Conservation (phyloP, 169 alveolate species). For the Cryptosporidium ryanae region DNA sequence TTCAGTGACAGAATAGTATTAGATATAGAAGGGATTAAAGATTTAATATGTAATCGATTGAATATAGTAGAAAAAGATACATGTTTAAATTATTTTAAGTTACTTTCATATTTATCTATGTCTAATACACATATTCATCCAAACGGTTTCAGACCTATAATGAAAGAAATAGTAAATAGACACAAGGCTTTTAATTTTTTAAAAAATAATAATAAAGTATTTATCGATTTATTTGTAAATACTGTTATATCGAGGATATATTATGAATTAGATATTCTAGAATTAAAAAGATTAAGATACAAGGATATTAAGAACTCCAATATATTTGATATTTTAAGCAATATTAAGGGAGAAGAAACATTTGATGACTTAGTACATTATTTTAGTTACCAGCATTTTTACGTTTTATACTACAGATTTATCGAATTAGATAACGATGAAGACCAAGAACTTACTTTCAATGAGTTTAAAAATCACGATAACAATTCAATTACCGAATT, state of each 20-base stretch:
- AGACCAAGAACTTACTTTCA: constrained; percentile 86
- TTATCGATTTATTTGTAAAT: constrained; percentile 84
- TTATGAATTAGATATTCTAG: constrained; percentile 82
- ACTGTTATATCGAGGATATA: constrained; percentile 87
- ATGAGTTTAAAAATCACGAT: constrained; percentile 85
- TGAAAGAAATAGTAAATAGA: constrained; percentile 31
- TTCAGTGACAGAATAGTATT: not conserved
- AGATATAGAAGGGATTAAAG: not conserved
- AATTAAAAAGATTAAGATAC: constrained; percentile 84
- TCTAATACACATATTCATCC: constrained; percentile 28
- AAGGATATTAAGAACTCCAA: constrained; percentile 85
- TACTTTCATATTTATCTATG: constrained; percentile 18
- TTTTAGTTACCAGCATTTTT: constrained; percentile 89
- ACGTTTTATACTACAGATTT: constrained; percentile 88
- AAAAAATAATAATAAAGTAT: constrained; percentile 1
- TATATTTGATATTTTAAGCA: constrained; percentile 78
- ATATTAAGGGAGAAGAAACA: constrained; percentile 83
- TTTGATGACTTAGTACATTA: constrained; percentile 77
- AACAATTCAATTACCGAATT: constrained; percentile 85
- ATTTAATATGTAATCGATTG: not conserved
- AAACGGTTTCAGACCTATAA: constrained; percentile 34
- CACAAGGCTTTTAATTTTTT: constrained; percentile 39
- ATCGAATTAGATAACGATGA: constrained; percentile 89
- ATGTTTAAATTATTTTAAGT: constrained; percentile 22
- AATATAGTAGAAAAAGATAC: not conserved